Evolutionary conservation across 805 yeast genomes (phyloP).

Genomic region (Zygosaccharomyces bisporus): DNA sequence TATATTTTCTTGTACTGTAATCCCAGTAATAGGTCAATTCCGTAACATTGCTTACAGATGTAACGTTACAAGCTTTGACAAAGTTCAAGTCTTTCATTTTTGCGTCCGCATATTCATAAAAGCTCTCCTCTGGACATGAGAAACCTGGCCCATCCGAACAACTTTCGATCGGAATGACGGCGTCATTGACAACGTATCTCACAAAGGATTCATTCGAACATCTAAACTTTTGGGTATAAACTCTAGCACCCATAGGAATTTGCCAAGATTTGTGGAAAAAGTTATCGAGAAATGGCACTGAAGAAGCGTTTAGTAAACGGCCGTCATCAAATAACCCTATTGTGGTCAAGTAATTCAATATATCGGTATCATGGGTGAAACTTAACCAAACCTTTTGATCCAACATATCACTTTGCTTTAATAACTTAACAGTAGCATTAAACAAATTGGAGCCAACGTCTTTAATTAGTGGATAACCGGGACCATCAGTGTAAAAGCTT

Average conservation of each 20-base stretch:
- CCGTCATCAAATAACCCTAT: conserved; percentile 48
- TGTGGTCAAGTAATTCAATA: conserved; percentile 59
- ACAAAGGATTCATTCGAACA: conserved; percentile 44
- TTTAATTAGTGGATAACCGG: conserved; percentile 55
- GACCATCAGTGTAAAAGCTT: conserved; percentile 59
- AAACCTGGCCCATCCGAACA: conserved; percentile 55
- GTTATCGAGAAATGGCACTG: conserved; percentile 43
- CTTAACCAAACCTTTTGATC: conserved; percentile 58
- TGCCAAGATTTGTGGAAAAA: conserved; percentile 48
- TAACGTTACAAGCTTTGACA: conserved; percentile 33
- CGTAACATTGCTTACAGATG: conserved; percentile 20
- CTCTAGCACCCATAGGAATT: conserved; percentile 56
- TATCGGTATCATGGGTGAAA: conserved; percentile 72
- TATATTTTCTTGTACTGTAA: conserved; percentile 19
- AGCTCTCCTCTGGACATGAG: conserved; percentile 41
- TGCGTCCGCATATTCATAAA: conserved; percentile 31
- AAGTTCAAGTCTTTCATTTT: conserved; percentile 34
- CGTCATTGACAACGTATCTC: conserved; percentile 50
- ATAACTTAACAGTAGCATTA: conserved; percentile 47
- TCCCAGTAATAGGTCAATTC: conserved; percentile 26
- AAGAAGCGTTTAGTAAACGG: conserved; percentile 41
- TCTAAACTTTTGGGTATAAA: conserved; percentile 47
- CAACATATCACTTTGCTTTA: conserved; percentile 48
- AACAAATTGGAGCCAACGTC: conserved; percentile 61
- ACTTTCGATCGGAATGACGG: conserved; percentile 47